phyloP scores from a whole-genome alignment of 352 stramenopile species.

The Globisporangium echinulatum region DNA sequence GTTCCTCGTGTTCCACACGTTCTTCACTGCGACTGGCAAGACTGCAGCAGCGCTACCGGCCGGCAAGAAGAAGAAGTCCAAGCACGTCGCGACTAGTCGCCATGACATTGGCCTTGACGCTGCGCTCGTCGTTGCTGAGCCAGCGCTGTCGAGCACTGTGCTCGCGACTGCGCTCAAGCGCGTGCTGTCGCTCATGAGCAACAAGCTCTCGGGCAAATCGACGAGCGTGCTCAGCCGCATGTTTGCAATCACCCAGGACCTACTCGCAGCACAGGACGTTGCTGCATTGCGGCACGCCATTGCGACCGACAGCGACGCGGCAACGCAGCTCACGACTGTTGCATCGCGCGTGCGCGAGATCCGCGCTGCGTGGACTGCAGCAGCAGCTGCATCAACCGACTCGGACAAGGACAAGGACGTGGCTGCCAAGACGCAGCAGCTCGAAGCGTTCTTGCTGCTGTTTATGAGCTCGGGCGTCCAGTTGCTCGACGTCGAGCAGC shows the following conservation, averaged over 20 bases:
- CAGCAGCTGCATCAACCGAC: neutral
- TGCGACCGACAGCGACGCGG: conserved; percentile 18
- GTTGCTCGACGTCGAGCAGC: conserved; percentile 61
- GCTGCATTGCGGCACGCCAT: conserved; percentile 35
- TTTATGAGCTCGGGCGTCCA: conserved; percentile 73
- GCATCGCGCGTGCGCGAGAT: conserved; percentile 25
- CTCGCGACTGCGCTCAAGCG: conserved; percentile 46
- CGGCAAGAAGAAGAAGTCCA: conserved; percentile 43
- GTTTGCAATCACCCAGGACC: conserved; percentile 28
- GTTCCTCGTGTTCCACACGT: conserved; percentile 69
- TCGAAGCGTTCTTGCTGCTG: conserved; percentile 67
- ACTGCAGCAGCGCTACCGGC: neutral
- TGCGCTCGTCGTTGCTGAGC: conserved; percentile 17
- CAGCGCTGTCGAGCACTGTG: conserved; percentile 43
- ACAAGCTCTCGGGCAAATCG: conserved; percentile 36
- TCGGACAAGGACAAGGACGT: conserved; percentile 6
- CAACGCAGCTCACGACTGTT: conserved; percentile 27
- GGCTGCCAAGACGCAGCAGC: conserved; percentile 20
- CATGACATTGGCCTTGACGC: conserved; percentile 19
- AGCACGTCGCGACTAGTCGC: conserved; percentile 35
- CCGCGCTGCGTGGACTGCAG: conserved; percentile 17
- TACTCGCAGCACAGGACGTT: conserved; percentile 21
- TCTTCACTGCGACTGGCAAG: conserved; percentile 35
- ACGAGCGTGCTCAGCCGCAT: conserved; percentile 45
- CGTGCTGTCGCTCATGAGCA: conserved; percentile 54